Evolutionary conservation across 257 asterid species (phyloP).

Genomic region (Fraxinus quadrangulata): DNA sequence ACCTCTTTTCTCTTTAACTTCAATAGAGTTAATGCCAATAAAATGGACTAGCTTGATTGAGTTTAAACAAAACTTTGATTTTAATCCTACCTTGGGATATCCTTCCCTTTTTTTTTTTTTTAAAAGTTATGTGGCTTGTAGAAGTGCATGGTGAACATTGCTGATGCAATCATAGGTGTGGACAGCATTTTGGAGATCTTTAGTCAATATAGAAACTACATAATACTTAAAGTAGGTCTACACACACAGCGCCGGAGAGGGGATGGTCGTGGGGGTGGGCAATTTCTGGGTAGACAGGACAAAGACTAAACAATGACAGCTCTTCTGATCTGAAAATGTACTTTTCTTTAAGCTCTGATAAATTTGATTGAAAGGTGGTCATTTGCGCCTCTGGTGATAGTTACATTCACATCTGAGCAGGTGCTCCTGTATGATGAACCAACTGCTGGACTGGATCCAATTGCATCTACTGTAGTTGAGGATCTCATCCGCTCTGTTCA

Average conservation of each 20-base stretch:
- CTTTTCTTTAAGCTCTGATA: not conserved
- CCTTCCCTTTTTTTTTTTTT: too few relatives aligned
- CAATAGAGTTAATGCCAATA: not conserved
- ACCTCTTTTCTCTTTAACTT: not conserved
- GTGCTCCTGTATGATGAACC: conserved; percentile 98
- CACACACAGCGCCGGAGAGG: too few relatives aligned
- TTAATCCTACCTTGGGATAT: not conserved
- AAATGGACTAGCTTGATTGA: not conserved
- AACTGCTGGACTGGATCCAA: conserved; percentile 99
- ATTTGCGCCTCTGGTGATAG: conserved; percentile 10
- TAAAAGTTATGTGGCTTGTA: not conserved
- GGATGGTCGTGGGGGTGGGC: not conserved
- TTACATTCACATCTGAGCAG: conserved; percentile 43
- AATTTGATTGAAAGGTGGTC: not conserved
- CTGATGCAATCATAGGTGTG: not conserved
- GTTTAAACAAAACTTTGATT: not conserved
- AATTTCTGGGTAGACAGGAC: not conserved
- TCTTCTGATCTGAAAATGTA: not conserved
- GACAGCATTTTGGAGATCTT: not conserved
- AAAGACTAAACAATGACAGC: not conserved
- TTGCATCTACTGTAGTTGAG: conserved; percentile 98
- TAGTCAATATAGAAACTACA: not conserved
- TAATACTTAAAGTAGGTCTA: too few relatives aligned
- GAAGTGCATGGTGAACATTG: not conserved
- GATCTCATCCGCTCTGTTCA: conserved; percentile 99